phyloP scores from a whole-genome alignment of 495 filamentous ascomycete species.

The Terfezia claveryi region DNA sequence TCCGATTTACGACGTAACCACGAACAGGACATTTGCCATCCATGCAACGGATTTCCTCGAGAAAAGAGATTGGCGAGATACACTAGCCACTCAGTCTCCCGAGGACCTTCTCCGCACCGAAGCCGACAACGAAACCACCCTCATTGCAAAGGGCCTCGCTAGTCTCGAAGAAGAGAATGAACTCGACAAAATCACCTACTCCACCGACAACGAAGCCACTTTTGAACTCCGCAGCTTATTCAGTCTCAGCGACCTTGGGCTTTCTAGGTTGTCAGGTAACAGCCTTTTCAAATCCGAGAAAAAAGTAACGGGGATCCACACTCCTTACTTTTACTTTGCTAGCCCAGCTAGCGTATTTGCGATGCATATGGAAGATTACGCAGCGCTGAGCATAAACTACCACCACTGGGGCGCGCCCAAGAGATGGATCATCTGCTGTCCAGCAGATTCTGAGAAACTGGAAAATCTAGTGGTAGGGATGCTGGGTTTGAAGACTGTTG shows the following conservation, averaged over 20 bases:
- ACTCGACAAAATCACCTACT: constrained; percentile 12
- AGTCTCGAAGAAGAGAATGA: neutral
- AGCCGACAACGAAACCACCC: neutral
- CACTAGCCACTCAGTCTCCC: neutral
- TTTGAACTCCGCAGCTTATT: constrained; percentile 10
- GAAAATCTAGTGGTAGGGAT: constrained; percentile 8
- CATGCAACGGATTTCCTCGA: neutral
- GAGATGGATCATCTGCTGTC: constrained; percentile 14
- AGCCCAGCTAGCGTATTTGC: constrained; percentile 14
- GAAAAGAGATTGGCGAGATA: neutral
- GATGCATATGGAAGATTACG: constrained; percentile 17
- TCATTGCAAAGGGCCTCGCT: neutral
- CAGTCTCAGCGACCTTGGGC: constrained; percentile 10
- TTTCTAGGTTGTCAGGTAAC: constrained; percentile 10
- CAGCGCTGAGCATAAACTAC: constrained; percentile 16
- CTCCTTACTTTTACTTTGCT: constrained; percentile 18
- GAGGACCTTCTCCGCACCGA: neutral
- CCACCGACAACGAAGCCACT: constrained; percentile 16
- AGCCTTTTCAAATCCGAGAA: constrained; percentile 6
- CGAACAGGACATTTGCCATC: neutral
- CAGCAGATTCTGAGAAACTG: constrained; percentile 8
- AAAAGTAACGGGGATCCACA: constrained; percentile 15
- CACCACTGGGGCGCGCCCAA: constrained; percentile 17
- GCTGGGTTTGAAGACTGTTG: neutral
- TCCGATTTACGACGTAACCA: neutral